Base-by-base conservation (phyloP, 2,329 filamentous ascomycete species). In the Seiridium unicorne region DNA sequence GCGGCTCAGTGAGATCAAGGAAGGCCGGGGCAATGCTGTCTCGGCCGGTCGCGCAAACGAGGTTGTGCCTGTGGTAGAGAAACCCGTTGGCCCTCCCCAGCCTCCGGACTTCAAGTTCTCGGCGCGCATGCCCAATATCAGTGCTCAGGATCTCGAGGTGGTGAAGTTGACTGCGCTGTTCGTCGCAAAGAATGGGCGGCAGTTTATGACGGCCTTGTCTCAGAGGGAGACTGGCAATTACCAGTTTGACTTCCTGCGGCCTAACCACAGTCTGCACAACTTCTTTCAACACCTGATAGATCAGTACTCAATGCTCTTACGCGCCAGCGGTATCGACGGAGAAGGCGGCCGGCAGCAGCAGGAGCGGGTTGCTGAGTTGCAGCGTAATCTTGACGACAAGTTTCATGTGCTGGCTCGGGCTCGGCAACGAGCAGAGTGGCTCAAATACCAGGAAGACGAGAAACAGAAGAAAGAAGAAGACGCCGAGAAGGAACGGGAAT, bases 51-150 rank as follows among this genome's bases (percentile, higher is more conserved):
- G 90, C 66, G 84, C 83, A 48, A 88, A 84, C 61, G 90, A 93
- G 67, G 77, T 80, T 11, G 78, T 79, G 47, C 77, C 80, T 55
- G 79, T 78, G 44, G 79, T 80, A 59, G 84, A 86, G 73, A 92
- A 90, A 72, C 89, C 92, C 48, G 86, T 90, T 74, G 94, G 93
- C 31, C 94, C 94, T 6, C 88, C 89, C 48, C 88, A 93, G 70
- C 95, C 95, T 13, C 85, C 90, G 60, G 90, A 93, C 69, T 98
- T 96, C 71, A 86, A 91, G 67, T 99, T 97, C 79, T 97, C 92
- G 59, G 93, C 95, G 67, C 90, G 93, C 73, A 97, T 98, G 92
- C 95, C 95, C 60, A 94, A 93, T 67, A 97, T 99, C 78, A 97
- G 90, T 76, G 92, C 96, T 65, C 91, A 96, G 75, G 95, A 99